A percentile compares a stretch with the other conserved stretches of the same genome.
These are phyloP conservation scores for Aspergillus fumigatiaffinis DNA, from an alignment of 2,329 filamentous ascomycete species.

Conservation along the genomic window DNA sequence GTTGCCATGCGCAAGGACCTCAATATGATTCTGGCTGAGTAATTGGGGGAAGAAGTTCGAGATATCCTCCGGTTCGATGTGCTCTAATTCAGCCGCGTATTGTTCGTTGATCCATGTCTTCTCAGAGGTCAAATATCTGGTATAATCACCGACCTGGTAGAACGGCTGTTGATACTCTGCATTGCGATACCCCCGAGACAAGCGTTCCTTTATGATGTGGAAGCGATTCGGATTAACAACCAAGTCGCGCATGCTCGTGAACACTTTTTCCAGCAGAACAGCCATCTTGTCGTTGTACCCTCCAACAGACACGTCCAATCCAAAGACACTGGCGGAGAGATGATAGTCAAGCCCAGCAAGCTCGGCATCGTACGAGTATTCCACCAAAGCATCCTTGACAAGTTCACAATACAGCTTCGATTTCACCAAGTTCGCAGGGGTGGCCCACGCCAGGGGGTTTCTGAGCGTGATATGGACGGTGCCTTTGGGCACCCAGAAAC, in stretches of 20 bases:
- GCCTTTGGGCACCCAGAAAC: slow-evolving; percentile 96
- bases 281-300: slow-evolving; percentile 97
- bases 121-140: slow-evolving; percentile 73
- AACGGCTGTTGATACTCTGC: slow-evolving; percentile 86
- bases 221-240: slow-evolving; percentile 85
- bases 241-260: slow-evolving; percentile 77
- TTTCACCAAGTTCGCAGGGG: slow-evolving; percentile 74
- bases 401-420: slow-evolving; percentile 77
- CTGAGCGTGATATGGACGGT: slow-evolving; percentile 77
- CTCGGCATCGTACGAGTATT: slow-evolving; percentile 95
- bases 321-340: slow-evolving; percentile 67
- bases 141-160: slow-evolving; percentile 79
- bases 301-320: slow-evolving; percentile 72
- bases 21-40: slow-evolving; percentile 78
- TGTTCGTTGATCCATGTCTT: slow-evolving; percentile 76
- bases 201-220: slow-evolving; percentile 81
- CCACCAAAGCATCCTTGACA: slow-evolving; percentile 80
- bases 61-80: slow-evolving; percentile 70
- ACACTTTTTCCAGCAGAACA: slow-evolving; percentile 83
- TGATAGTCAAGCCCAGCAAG: slow-evolving; percentile 83
- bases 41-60: slow-evolving; percentile 74
- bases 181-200: slow-evolving; percentile 74
- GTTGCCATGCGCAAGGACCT: slow-evolving; percentile 86
- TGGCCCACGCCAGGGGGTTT: slow-evolving; percentile 74
- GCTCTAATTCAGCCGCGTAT: slow-evolving; percentile 69